These are phyloP conservation scores for Aspergillus amoenus DNA, from an alignment of 2,329 filamentous ascomycete genomes.

Conservation along the genomic window DNA sequence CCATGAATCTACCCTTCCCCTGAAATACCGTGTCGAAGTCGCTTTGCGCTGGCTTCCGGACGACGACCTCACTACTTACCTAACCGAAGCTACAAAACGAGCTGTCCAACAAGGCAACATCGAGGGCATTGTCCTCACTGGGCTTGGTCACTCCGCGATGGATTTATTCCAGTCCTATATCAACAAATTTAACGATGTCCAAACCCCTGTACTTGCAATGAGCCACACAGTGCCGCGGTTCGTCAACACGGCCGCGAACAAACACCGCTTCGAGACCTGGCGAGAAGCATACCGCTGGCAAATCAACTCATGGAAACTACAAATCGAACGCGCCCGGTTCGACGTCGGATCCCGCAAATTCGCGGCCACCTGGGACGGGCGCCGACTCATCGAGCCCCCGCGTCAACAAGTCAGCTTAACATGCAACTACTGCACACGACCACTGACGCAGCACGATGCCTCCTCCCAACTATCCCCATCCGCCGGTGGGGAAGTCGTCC, in stretches of 20 bases:
- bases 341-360: slow-evolving; percentile 57
- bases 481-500: slow-evolving; percentile 31
- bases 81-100: slow-evolving; percentile 53
- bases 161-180: slow-evolving; percentile 63
- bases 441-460: slow-evolving; percentile 51
- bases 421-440: slow-evolving; percentile 60
- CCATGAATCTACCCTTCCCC: slow-evolving; percentile 56
- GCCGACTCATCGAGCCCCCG: slow-evolving; percentile 49
- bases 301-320: slow-evolving; percentile 62
- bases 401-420: slow-evolving; percentile 57
- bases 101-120: slow-evolving; percentile 57
- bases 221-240: slow-evolving; percentile 60
- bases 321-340: slow-evolving; percentile 59
- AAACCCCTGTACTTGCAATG: slow-evolving; percentile 62
- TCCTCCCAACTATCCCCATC: slow-evolving; percentile 29
- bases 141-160: slow-evolving; percentile 57
- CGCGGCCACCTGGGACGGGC: slow-evolving; percentile 51
- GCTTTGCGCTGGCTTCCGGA: slow-evolving; percentile 55
- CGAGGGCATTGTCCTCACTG: slow-evolving; percentile 62
- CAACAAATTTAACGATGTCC: slow-evolving; percentile 58
- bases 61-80: slow-evolving; percentile 50
- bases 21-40: slow-evolving; percentile 61
- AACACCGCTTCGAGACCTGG: slow-evolving; percentile 58
- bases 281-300: slow-evolving; percentile 60
- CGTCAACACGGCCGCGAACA: slow-evolving; percentile 53